phyloP scores from a whole-genome alignment of 2,329 filamentous ascomycete species.

The Coniella lustricola region DNA sequence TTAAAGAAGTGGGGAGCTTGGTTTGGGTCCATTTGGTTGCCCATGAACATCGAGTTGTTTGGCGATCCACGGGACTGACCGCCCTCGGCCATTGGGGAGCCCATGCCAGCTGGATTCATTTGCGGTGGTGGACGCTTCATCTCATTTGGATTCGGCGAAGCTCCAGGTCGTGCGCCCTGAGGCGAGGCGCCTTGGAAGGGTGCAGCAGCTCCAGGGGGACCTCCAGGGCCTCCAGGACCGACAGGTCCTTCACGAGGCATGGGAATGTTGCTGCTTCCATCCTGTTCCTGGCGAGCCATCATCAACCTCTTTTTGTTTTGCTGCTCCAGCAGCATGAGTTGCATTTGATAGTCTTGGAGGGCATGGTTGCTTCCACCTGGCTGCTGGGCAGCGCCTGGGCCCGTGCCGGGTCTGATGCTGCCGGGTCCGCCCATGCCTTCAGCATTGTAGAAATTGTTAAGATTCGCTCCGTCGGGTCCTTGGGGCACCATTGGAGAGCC shows the following conservation, averaged over 20 bases:
- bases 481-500: conserved; percentile 76
- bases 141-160: conserved; percentile 70
- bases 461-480: conserved; percentile 56
- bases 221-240: conserved; percentile 41
- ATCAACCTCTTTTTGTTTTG: conserved; percentile 81
- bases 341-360: conserved; percentile 84
- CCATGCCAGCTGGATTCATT: conserved; percentile 61
- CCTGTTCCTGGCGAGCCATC: conserved; percentile 76
- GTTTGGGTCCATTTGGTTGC: conserved; percentile 53
- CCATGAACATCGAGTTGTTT: conserved; percentile 55
- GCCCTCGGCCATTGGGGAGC: conserved; percentile 65
- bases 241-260: conserved; percentile 45
- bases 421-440: conserved; percentile 50
- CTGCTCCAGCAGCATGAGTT: conserved; percentile 78
- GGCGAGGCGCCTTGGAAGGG: conserved; percentile 64
- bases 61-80: conserved; percentile 60
- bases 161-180: conserved; percentile 59
- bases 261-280: conserved; percentile 48
- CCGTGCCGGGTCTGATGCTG: conserved; percentile 48
- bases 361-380: conserved; percentile 65
- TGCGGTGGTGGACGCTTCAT: conserved; percentile 74
- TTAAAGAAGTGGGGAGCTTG: conserved; percentile 48
- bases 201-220: conserved; percentile 28
- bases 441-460: conserved; percentile 57
- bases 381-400: conserved; percentile 39